Evolutionary conservation across 2,329 filamentous ascomycete species (phyloP).

Genomic region (Byssoonygena ceratinophila): DNA sequence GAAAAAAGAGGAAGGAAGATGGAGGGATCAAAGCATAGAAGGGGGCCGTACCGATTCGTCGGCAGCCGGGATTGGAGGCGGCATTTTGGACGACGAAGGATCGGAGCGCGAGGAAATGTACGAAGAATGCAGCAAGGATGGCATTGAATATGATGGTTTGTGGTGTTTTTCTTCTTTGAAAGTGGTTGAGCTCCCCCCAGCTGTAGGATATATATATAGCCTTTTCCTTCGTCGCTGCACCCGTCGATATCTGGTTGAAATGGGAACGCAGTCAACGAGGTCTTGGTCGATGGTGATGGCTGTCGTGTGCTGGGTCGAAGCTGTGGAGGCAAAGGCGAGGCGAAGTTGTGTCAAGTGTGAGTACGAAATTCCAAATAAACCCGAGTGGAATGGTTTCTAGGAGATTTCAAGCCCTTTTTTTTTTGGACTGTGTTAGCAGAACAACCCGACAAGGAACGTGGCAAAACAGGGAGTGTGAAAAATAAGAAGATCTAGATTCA

Average conservation of each 20-base stretch:
- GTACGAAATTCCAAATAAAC: background rate
- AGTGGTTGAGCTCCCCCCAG: background rate
- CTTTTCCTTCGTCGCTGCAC: background rate
- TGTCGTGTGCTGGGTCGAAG: background rate
- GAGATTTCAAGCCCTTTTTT: background rate
- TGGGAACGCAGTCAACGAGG: background rate
- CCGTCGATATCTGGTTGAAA: background rate
- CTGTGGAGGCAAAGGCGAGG: background rate
- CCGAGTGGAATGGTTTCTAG: background rate
- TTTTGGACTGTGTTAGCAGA: background rate
- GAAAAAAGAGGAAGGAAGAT: background rate
- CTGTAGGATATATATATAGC: background rate
- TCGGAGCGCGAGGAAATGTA: constrained; percentile 13
- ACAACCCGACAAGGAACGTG: background rate
- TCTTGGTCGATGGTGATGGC: too few relatives aligned
- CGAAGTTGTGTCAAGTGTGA: background rate
- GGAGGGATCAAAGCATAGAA: background rate
- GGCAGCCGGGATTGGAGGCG: constrained; percentile 8
- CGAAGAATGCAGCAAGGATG: constrained; percentile 14
- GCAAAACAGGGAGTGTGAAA: background rate
- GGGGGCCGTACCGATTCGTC: constrained; percentile 9
- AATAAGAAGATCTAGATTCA: background rate
- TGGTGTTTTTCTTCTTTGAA: background rate
- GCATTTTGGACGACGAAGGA: constrained; percentile 16
- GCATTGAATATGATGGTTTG: constrained; percentile 13